Conservation (phyloP, 371 early-diverging fungal genomes). For the Lichtheimia ramosa region DNA sequence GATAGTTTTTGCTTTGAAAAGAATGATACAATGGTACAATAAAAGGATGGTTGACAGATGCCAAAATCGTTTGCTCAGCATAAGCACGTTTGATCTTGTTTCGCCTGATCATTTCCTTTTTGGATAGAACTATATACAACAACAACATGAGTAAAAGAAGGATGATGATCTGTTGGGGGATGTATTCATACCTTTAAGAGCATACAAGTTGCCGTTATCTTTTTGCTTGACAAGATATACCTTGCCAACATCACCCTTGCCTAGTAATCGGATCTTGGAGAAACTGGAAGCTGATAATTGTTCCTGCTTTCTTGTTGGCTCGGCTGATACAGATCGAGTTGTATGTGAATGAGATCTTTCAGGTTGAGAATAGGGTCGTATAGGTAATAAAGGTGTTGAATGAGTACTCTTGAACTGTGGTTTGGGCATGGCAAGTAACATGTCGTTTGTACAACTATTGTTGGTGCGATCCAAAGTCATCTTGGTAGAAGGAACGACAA, state of each 20-base stretch:
- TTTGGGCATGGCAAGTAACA: constrained; percentile 73
- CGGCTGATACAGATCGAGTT: too few relatives aligned
- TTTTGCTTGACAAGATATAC: constrained; percentile 86
- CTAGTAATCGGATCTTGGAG: constrained; percentile 76
- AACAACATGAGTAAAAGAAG: not conserved
- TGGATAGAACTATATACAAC: constrained; percentile 67
- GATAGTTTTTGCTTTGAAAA: constrained; percentile 91
- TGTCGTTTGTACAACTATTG: constrained; percentile 48
- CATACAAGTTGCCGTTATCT: constrained; percentile 73
- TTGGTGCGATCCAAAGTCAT: not conserved
- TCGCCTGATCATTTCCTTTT: constrained; percentile 92
- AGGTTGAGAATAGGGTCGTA: too few relatives aligned
- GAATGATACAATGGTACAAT: constrained; percentile 96
- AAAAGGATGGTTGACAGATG: constrained; percentile 93
- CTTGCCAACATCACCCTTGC: constrained; percentile 91
- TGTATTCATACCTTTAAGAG: constrained; percentile 71
- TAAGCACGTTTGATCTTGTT: constrained; percentile 95
- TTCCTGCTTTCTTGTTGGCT: not conserved
- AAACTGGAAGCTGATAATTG: constrained; percentile 76
- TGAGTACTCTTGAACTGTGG: constrained; percentile 74
- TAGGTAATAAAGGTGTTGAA: not conserved
- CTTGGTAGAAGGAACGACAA: constrained; percentile 8
- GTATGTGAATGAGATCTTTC: too few relatives aligned
- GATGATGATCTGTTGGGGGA: not conserved
- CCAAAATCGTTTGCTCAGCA: constrained; percentile 94